Evolutionary conservation across 495 filamentous ascomycete genomes (phyloP), one percentile per base, ranked within the genome.

Genomic region (Tuber calosporum): DNA sequence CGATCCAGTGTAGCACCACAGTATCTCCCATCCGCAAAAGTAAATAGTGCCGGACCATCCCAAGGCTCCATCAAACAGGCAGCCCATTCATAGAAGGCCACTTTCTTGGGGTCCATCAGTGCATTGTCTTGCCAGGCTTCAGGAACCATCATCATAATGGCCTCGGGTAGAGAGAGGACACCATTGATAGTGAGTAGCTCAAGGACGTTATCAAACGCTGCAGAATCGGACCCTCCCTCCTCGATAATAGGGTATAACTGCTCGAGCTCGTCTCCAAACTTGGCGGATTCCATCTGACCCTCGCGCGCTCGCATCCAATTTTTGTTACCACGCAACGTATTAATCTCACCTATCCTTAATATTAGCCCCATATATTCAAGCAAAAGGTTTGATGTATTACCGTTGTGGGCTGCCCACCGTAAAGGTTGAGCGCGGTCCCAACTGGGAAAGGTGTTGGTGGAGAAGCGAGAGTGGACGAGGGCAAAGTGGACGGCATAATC

Each of bases 281-380:
- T 87, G 62, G 92, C 89, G 8, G 96, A 98, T 80, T 92, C 90
- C 86, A 99, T 91, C 70, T 97, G 91, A 83, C 95, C 96, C 82
- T 99, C 95, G 82, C 95, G 90, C 69, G 95, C 94, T 73, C 95
- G 89, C 95, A 99, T 99, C 95, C 96, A 99, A 85, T 99, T 99
- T 87, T 99, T 99, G 86, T 99, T 99, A 68, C 95, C 95, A 79
- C 95, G 91, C 76, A 99, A 86, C 4, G 95, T 99, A 83, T 99
- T 99, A 78, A 99, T 98, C 84, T 99, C 95, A 85, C 87, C 85
- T 89, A 80, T 34, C 66, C 26, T 67, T 72, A 38, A 17, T 41
- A 79, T 88, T 83, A 87, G 83, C 82, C 73, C 75, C 67, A 42
- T 73, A 75, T 68, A 76, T 69, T 74, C 72, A 72, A 45, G 9